Base-by-base conservation (phyloP, 2,329 filamentous ascomycete species). In the Aureobasidium sp. region DNA sequence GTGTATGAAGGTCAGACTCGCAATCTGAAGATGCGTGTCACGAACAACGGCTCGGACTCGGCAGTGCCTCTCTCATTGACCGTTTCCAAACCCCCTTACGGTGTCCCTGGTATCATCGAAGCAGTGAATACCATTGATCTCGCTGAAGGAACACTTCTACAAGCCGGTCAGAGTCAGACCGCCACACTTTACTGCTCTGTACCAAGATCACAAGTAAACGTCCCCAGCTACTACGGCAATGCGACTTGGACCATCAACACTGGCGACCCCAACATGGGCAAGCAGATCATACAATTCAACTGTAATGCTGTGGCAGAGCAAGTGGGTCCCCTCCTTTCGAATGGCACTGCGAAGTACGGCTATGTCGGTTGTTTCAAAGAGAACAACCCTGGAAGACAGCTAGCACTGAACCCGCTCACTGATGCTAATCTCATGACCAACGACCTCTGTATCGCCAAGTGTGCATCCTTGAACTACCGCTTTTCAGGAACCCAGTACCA, bases 61-160 rank as follows among this genome's bases (percentile, higher is more conserved):
- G 84, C 84, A 66, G 83, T 84, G 60, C 80, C 81, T 1, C 79
- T 89, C 1, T 86, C 83, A 0, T 75, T 89, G 18, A 89, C 87
- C 0, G 86, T 90, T 3, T 90, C 87, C 0, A 90, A 90, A 71
- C 86, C 87, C 4, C 88, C 88, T 0, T 88, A 86, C 62, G 87
- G 86, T 18, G 79, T 87, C 3, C 70, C 76, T n/a, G 84, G 86
- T 3, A 82, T 89, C 27, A 81, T 90, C 45, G 79, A 81, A 25
- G 84, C 87, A 0, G 80, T 79, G 16, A 90, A 89, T 71, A 80
- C 84, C 23, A 79, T 88, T 10, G 87, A 89, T 55, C 81, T 90
- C 1, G 86, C 84, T 0, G 88, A 90, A 70, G 88, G 88, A 3
- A 86, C 84, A 0, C 75, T 78, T 1, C 75, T 90, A 1, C 74